These are phyloP conservation scores for Botryotinia narcissicola DNA, from an alignment of 2,329 filamentous ascomycete species.

Conservation along the genomic window DNA sequence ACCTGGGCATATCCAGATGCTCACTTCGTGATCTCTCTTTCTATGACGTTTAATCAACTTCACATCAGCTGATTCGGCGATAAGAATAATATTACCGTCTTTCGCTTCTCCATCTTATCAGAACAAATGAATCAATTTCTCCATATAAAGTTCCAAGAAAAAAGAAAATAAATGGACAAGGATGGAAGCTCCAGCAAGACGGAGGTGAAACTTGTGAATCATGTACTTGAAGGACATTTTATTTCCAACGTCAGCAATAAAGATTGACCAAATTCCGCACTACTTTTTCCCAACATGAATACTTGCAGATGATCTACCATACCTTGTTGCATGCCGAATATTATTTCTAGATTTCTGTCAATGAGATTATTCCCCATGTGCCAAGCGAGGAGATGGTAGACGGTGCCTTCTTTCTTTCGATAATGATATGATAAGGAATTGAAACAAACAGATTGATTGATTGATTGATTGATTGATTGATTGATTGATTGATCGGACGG, in stretches of 20 bases:
- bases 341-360: neutral
- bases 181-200: constrained; percentile 10
- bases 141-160: neutral
- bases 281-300: constrained; percentile 5
- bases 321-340: neutral
- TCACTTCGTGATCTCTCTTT: neutral
- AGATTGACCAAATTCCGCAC: neutral
- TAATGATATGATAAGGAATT: neutral
- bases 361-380: neutral
- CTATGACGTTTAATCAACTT: neutral
- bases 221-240: neutral
- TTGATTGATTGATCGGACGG: neutral
- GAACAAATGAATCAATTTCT: neutral
- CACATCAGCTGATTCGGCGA: neutral
- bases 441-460: neutral
- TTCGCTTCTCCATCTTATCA: constrained; percentile 11
- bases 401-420: neutral
- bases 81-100: neutral
- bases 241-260: constrained; percentile 5
- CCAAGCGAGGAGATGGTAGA: neutral
- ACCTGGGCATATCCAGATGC: too few relatives aligned
- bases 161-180: neutral
- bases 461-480: too few relatives aligned
- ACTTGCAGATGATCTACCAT: constrained; percentile 10
- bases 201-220: constrained; percentile 7